Conservation (phyloP, 768 basidiomycete genomes). For the Nidularia sp. region DNA sequence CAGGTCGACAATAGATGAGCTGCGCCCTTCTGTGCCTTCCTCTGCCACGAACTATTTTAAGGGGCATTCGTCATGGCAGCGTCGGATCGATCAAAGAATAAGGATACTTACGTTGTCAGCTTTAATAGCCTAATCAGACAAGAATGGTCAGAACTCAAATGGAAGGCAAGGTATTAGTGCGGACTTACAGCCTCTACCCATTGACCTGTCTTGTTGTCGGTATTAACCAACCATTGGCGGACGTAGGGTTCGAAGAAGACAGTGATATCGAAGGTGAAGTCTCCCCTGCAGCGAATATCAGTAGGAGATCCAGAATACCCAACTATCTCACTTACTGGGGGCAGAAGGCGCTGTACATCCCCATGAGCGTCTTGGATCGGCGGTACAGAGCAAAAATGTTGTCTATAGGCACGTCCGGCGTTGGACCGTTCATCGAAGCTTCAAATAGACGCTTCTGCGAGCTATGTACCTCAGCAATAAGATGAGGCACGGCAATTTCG, state of each 20-base stretch:
- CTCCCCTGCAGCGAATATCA: slow-evolving; percentile 31
- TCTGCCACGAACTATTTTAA: slow-evolving; percentile 69
- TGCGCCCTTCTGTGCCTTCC: slow-evolving; percentile 69
- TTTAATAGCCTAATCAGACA: slow-evolving; percentile 51
- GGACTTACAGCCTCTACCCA: slow-evolving; percentile 88
- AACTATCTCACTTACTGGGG: slow-evolving; percentile 54
- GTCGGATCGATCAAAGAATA: not conserved
- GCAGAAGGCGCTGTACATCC: slow-evolving; percentile 82
- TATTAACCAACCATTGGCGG: slow-evolving; percentile 82
- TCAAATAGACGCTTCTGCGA: slow-evolving; percentile 75
- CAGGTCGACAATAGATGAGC: slow-evolving; percentile 95
- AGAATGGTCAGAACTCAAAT: not conserved
- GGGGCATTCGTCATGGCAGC: not conserved
- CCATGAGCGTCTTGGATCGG: slow-evolving; percentile 65
- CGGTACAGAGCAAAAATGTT: slow-evolving; percentile 88
- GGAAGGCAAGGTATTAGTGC: not conserved
- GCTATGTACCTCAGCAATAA: slow-evolving; percentile 61
- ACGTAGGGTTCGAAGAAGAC: slow-evolving; percentile 87
- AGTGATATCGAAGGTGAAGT: slow-evolving; percentile 64
- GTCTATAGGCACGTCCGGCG: slow-evolving; percentile 83
- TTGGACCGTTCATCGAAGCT: slow-evolving; percentile 82
- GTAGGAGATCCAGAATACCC: not conserved
- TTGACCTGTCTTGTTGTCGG: slow-evolving; percentile 83
- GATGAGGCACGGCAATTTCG: slow-evolving; percentile 63
- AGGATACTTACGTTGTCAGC: slow-evolving; percentile 44